Conservation (phyloP, 1,139 yeast genomes). For the Spathaspora jeffriesii region DNA sequence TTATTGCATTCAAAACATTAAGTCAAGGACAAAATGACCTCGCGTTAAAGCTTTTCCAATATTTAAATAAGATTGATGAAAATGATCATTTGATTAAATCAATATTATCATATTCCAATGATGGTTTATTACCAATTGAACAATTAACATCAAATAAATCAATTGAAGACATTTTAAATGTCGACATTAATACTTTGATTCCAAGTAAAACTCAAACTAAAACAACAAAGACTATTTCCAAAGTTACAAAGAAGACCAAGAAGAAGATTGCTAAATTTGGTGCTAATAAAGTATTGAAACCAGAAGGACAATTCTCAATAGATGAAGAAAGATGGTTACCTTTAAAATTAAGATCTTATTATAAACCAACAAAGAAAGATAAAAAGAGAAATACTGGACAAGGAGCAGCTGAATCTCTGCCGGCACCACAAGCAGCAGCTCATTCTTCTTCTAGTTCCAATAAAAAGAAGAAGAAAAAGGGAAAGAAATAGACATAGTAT, state of each 20-base stretch:
- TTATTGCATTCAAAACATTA: slow-evolving; percentile 48
- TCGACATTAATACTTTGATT: slow-evolving; percentile 24
- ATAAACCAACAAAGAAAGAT: slow-evolving; percentile 71
- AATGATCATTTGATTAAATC: slow-evolving; percentile 35
- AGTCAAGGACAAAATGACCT: slow-evolving; percentile 28
- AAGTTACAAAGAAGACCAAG: slow-evolving; percentile 19
- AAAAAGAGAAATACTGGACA: slow-evolving; percentile 68
- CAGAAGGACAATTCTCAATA: slow-evolving; percentile 28
- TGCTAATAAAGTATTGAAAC: slow-evolving; percentile 33
- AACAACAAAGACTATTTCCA: slow-evolving; percentile 8
- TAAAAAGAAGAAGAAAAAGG: slow-evolving; percentile 55
- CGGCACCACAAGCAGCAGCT: slow-evolving; percentile 16
- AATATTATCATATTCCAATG: slow-evolving; percentile 22
- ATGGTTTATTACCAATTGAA: slow-evolving; percentile 32
- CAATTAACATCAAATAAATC: slow-evolving; percentile 25
- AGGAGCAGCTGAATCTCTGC: slow-evolving; percentile 51
- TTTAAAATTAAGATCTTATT: slow-evolving; percentile 78
- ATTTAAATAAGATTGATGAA: slow-evolving; percentile 24
- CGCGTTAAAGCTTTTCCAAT: slow-evolving; percentile 32
- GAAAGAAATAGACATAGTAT: slow-evolving; percentile 30
- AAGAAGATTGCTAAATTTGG: slow-evolving; percentile 35
- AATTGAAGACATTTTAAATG: slow-evolving; percentile 30
- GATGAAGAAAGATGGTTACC: slow-evolving; percentile 88
- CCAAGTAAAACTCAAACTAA: slow-evolving; percentile 12
- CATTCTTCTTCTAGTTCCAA: slow-evolving; percentile 24